Evolutionary conservation across 345 rosid genomes (phyloP).

Genomic region (Bruguiera parviflora): DNA sequence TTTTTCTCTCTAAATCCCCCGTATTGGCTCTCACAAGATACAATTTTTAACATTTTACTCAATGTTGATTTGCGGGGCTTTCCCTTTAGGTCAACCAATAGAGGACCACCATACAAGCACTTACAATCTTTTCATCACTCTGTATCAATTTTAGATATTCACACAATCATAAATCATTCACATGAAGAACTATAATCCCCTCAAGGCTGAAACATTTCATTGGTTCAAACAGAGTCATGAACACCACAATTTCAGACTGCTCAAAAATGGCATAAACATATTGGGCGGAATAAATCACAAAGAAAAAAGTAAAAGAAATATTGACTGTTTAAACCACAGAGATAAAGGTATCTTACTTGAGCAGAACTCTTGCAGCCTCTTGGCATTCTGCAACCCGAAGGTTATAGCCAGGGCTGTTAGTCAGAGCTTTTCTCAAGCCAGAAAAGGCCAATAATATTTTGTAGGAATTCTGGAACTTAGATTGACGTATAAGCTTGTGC

Average conservation of each 20-base stretch:
- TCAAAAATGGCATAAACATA: neutral
- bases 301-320: slow-evolving; percentile 1
- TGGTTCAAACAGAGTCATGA: neutral
- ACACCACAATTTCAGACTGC: neutral
- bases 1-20: too few relatives aligned
- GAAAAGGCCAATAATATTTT: slow-evolving; percentile 90
- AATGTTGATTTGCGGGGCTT: too few relatives aligned
- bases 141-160: too few relatives aligned
- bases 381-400: slow-evolving; percentile 84
- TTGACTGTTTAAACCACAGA: neutral
- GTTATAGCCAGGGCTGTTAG: slow-evolving; percentile 90
- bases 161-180: too few relatives aligned
- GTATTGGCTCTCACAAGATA: too few relatives aligned
- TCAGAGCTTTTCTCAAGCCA: slow-evolving; percentile 84
- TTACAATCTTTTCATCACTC: too few relatives aligned
- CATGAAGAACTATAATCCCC: neutral
- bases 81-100: too few relatives aligned
- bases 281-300: neutral
- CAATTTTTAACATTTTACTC: too few relatives aligned
- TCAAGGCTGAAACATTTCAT: neutral
- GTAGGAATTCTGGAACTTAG: slow-evolving; percentile 46
- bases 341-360: slow-evolving; percentile 46
- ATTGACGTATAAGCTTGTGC: slow-evolving; percentile 58
- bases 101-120: too few relatives aligned
- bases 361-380: slow-evolving; percentile 82